A percentile compares a stretch with the other conserved stretches of the same genome.
Conservation (phyloP, 2,329 filamentous ascomycete species). For the Fusarium xylarioides region DNA sequence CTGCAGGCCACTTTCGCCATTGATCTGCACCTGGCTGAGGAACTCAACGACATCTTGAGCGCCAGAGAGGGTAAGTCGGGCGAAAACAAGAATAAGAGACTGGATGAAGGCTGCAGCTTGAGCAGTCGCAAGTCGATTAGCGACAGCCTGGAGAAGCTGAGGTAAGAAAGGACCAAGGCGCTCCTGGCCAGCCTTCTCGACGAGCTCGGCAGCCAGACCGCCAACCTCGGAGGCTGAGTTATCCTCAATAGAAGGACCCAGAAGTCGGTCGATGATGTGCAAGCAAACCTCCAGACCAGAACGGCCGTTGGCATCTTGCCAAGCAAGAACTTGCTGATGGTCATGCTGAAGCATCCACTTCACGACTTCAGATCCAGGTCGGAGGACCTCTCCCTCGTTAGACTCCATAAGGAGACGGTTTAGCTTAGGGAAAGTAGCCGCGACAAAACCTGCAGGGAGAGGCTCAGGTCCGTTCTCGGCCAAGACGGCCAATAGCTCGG, state of each 20-base stretch:
- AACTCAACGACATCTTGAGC: conserved; percentile 93
- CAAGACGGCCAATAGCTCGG: conserved; percentile 82
- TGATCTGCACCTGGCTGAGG: conserved; percentile 83
- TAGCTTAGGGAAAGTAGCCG: conserved; percentile 85
- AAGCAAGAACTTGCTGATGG: conserved; percentile 86
- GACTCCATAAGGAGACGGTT: conserved; percentile 83
- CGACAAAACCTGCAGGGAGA: conserved; percentile 86
- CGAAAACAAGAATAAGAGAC: conserved; percentile 94
- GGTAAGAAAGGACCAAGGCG: conserved; percentile 89
- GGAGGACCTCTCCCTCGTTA: conserved; percentile 86
- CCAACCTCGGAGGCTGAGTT: conserved; percentile 96
- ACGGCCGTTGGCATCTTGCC: conserved; percentile 81
- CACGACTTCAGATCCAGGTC: conserved; percentile 84
- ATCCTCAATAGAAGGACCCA: conserved; percentile 86
- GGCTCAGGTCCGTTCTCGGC: conserved; percentile 86
- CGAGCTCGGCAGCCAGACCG: conserved; percentile 89
- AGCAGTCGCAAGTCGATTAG: conserved; percentile 82
- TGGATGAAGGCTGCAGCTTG: conserved; percentile 92
- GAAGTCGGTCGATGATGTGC: conserved; percentile 89
- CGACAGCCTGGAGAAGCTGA: conserved; percentile 89
- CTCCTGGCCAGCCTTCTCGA: conserved; percentile 94
- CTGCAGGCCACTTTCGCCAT: conserved; percentile 81
- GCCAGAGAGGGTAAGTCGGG: conserved; percentile 83
- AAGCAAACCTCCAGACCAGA: conserved; percentile 89
- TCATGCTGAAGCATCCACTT: conserved; percentile 93